Evolutionary conservation across 805 yeast species (phyloP).

Genomic region (Debaryomyces prosopidis): DNA sequence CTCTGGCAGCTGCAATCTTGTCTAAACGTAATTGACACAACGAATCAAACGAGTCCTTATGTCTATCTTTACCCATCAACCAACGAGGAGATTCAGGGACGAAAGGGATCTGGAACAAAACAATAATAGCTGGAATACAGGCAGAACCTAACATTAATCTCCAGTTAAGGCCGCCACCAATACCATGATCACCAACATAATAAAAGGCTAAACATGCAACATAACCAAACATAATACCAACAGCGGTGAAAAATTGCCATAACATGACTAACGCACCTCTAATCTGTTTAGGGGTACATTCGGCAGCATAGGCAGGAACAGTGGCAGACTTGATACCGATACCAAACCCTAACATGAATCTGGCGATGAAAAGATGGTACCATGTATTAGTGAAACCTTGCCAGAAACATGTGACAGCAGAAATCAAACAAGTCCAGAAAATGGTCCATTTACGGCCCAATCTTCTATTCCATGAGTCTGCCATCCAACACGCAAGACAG

Average conservation of each 20-base stretch:
- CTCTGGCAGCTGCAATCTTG: conserved; percentile 62
- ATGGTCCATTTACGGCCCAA: conserved; percentile 64
- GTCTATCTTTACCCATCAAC: conserved; percentile 56
- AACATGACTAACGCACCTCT: conserved; percentile 69
- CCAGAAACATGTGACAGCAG: conserved; percentile 66
- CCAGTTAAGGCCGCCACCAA: conserved; percentile 53
- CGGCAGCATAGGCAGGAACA: conserved; percentile 68
- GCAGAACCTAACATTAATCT: conserved; percentile 67
- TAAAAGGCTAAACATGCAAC: conserved; percentile 61
- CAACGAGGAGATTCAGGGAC: conserved; percentile 75
- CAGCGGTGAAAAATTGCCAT: conserved; percentile 78
- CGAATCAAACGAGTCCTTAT: conserved; percentile 50
- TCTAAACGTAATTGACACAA: conserved; percentile 46
- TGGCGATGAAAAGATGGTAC: conserved; percentile 60
- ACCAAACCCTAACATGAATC: conserved; percentile 60
- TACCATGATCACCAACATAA: conserved; percentile 47
- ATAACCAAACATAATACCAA: conserved; percentile 70
- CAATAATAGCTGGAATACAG: conserved; percentile 56
- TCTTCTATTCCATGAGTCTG: conserved; percentile 50
- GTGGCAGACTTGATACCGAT: conserved; percentile 68
- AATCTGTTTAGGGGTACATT: conserved; percentile 55
- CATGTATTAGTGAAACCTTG: conserved; percentile 63
- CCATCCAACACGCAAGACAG: conserved; percentile 58
- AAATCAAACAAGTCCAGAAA: conserved; percentile 58
- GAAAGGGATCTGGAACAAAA: conserved; percentile 48